A percentile compares a stretch with the other conserved stretches of the same genome.
Evolutionary conservation across 2,329 filamentous ascomycete genomes (phyloP).

Genomic region (Zasmidium cellare): DNA sequence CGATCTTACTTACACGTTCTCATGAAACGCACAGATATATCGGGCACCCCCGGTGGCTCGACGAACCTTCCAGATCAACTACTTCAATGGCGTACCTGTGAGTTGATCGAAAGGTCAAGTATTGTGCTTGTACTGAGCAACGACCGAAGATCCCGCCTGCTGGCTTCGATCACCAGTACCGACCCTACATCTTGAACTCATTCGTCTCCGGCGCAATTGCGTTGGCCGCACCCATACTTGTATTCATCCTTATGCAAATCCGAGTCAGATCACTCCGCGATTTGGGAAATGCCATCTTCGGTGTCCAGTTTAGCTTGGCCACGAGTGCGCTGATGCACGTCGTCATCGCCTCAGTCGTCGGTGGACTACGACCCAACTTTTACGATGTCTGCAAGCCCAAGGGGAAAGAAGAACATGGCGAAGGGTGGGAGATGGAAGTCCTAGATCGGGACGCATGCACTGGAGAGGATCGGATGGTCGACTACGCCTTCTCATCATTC

Average conservation of each 20-base stretch:
- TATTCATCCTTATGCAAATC: slow-evolving; percentile 64
- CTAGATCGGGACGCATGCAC: slow-evolving; percentile 67
- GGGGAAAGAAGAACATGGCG: slow-evolving; percentile 46
- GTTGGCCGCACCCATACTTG: slow-evolving; percentile 62
- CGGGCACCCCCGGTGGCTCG: neutral
- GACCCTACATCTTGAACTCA: slow-evolving; percentile 57
- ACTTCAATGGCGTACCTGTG: neutral
- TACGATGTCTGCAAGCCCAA: slow-evolving; percentile 68
- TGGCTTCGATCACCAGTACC: slow-evolving; percentile 61
- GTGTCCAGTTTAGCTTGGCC: slow-evolving; percentile 69
- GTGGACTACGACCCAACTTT: slow-evolving; percentile 71
- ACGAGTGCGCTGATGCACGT: slow-evolving; percentile 74
- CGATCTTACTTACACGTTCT: neutral
- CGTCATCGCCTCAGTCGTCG: slow-evolving; percentile 73
- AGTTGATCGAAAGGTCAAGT: neutral
- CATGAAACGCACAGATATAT: neutral
- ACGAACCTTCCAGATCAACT: neutral
- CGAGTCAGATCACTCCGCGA: slow-evolving; percentile 45
- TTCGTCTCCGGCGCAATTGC: slow-evolving; percentile 59
- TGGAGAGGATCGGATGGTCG: slow-evolving; percentile 59
- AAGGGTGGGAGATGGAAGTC: slow-evolving; percentile 66
- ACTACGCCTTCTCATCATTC: slow-evolving; percentile 71
- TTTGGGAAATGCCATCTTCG: slow-evolving; percentile 68
- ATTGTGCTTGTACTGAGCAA: neutral
- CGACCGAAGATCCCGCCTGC: slow-evolving; percentile 68